These are phyloP conservation scores for Hypoxylon sp. DNA, from an alignment of 2,329 filamentous ascomycete genomes.

Conservation along the genomic window DNA sequence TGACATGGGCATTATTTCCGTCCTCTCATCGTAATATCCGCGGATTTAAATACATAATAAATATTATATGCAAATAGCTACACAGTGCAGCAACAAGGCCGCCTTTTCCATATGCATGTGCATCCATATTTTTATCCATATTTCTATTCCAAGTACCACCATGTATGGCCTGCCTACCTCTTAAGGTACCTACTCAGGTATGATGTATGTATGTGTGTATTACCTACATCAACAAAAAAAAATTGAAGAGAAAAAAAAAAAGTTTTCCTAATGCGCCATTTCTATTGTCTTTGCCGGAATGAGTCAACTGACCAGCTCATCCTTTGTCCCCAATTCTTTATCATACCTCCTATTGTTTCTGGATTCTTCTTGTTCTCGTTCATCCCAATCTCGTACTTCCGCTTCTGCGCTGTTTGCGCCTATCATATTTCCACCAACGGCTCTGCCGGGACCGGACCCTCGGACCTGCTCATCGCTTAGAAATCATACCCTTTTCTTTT, in stretches of 20 bases:
- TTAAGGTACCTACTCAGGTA: neutral
- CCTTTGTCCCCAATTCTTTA: conserved; percentile 30
- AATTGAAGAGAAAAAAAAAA: neutral
- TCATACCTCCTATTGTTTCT: conserved; percentile 28
- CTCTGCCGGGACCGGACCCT: conserved; percentile 39
- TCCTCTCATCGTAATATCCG: conserved; percentile 4
- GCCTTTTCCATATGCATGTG: conserved; percentile 7
- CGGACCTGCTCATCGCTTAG: conserved; percentile 39
- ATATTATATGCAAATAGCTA: neutral
- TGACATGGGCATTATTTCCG: conserved; percentile 31
- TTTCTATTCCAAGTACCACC: neutral
- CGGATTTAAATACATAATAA: too few relatives aligned
- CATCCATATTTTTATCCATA: conserved; percentile 5
- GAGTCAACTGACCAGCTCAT: conserved; percentile 36
- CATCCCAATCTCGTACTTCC: conserved; percentile 30
- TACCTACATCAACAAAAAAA: conserved; percentile 1
- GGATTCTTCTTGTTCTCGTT: conserved; percentile 11
- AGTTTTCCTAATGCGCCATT: conserved; percentile 34
- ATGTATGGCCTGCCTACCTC: neutral
- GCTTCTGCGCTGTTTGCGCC: conserved; percentile 34
- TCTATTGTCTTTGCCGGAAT: conserved; percentile 31
- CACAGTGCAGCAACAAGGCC: conserved; percentile 6
- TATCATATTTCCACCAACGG: conserved; percentile 38
- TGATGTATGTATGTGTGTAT: too few relatives aligned
- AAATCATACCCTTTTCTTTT: conserved; percentile 36